Conservation (phyloP, 2,329 filamentous ascomycete species). For the Cadophora gregata region DNA sequence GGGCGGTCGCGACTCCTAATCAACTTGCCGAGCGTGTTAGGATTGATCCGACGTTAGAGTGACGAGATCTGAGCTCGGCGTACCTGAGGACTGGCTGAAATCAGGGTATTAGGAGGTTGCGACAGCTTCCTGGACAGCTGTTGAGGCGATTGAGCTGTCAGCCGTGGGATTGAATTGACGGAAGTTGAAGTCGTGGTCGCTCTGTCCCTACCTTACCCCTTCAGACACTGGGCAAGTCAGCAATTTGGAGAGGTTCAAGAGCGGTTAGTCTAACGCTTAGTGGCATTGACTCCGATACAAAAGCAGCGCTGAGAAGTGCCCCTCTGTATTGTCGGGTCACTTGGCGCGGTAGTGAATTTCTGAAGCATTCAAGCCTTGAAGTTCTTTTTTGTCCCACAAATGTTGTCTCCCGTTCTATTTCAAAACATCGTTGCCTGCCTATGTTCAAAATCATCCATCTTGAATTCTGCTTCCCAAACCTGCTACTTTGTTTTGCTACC, state of each 20-base stretch:
- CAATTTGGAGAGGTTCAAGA: slow-evolving; percentile 15
- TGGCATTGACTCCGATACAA: neutral
- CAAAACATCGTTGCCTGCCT: too few species aligned
- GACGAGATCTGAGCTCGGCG: slow-evolving; percentile 2
- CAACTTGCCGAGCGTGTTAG: slow-evolving; percentile 19
- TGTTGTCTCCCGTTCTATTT: neutral
- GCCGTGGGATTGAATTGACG: neutral
- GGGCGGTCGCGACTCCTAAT: slow-evolving; percentile 31
- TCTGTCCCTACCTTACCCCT: slow-evolving; percentile 11
- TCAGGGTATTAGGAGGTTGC: slow-evolving; percentile 18
- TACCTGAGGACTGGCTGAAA: slow-evolving; percentile 12
- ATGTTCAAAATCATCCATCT: too few species aligned
- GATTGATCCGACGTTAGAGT: slow-evolving; percentile 2
- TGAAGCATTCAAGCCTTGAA: neutral
- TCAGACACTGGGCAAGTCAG: slow-evolving; percentile 12
- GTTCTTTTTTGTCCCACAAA: neutral
- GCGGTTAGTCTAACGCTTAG: slow-evolving; percentile 16
- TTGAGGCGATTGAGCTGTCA: slow-evolving; percentile 6
- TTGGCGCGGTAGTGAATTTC: neutral
- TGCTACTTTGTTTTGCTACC: too few species aligned
- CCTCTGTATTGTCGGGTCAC: neutral
- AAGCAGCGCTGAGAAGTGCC: neutral
- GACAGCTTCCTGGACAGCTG: slow-evolving; percentile 20
- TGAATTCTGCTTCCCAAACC: too few species aligned
- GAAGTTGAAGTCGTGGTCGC: neutral